These are phyloP conservation scores for Tolypocladium ophioglossoides DNA, from an alignment of 2,329 filamentous ascomycete genomes.

Conservation along the genomic window DNA sequence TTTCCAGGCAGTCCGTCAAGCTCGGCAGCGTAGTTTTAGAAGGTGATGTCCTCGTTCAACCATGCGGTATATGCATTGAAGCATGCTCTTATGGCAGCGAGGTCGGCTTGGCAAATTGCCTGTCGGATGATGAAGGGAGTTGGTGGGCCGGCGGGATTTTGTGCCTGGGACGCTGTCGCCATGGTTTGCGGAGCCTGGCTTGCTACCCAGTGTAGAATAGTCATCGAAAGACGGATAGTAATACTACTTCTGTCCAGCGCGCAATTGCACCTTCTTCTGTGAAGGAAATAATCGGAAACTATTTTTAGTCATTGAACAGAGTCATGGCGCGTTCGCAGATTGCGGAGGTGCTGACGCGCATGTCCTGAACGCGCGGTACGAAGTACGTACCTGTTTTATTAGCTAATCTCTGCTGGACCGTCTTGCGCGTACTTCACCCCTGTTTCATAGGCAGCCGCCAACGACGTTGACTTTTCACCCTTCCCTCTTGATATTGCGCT, in stretches of 20 bases:
- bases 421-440: neutral
- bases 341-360: neutral
- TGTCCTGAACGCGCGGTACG: neutral
- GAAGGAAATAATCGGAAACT: too few relatives aligned
- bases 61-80: slow-evolving; percentile 15
- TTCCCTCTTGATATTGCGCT: neutral
- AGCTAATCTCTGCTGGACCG: neutral
- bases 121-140: slow-evolving; percentile 9
- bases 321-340: too few relatives aligned
- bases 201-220: neutral
- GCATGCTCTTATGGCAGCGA: slow-evolving; percentile 9
- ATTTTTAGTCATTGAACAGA: too few relatives aligned
- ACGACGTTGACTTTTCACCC: neutral
- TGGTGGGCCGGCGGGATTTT: neutral
- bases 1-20: slow-evolving; percentile 13
- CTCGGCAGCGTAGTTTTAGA: slow-evolving; percentile 15
- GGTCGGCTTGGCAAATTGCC: slow-evolving; percentile 8
- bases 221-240: too few relatives aligned
- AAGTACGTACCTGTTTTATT: neutral
- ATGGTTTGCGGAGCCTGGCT: neutral
- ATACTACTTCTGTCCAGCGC: too few relatives aligned
- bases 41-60: slow-evolving; percentile 14
- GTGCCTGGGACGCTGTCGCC: neutral
- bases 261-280: too few relatives aligned
- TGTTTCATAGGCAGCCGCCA: neutral